Evolutionary conservation across 2,329 filamentous ascomycete species (phyloP).

Genomic region (Xylaria sp.): DNA sequence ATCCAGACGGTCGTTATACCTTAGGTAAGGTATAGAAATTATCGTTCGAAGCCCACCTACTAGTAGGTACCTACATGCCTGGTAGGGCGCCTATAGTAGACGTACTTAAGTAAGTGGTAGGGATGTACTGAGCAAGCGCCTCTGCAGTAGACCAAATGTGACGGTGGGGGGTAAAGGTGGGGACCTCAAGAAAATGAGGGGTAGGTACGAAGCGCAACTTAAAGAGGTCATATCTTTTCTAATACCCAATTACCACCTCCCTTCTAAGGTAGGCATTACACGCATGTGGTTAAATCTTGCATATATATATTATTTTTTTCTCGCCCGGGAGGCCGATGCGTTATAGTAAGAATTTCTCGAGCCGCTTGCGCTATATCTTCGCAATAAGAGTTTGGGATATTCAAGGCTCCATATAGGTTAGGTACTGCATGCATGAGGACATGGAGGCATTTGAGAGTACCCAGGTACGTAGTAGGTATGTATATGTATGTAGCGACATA

Average conservation of each 20-base stretch:
- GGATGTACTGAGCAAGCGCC: background rate
- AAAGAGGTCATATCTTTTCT: background rate
- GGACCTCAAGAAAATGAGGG: conserved; percentile 22
- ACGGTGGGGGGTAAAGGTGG: background rate
- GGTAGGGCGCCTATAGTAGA: background rate
- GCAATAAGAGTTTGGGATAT: background rate
- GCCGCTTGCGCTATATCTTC: no score
- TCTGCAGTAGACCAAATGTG: no score
- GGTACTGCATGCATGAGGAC: no score
- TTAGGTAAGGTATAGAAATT: background rate
- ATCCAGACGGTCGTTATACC: background rate
- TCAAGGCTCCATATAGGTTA: background rate
- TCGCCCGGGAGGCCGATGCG: no score
- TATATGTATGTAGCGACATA: background rate
- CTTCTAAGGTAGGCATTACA: background rate
- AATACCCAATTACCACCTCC: background rate
- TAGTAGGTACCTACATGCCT: background rate
- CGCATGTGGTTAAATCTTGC: no score
- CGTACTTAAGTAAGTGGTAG: background rate
- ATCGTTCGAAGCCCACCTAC: no score
- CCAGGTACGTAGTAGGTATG: background rate
- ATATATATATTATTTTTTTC: no score
- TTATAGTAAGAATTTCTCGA: no score
- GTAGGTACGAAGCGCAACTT: background rate
- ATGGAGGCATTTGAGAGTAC: no score